phyloP scores from a whole-genome alignment of 2,329 filamentous ascomycete species.

The Colletotrichum tropicicola region DNA sequence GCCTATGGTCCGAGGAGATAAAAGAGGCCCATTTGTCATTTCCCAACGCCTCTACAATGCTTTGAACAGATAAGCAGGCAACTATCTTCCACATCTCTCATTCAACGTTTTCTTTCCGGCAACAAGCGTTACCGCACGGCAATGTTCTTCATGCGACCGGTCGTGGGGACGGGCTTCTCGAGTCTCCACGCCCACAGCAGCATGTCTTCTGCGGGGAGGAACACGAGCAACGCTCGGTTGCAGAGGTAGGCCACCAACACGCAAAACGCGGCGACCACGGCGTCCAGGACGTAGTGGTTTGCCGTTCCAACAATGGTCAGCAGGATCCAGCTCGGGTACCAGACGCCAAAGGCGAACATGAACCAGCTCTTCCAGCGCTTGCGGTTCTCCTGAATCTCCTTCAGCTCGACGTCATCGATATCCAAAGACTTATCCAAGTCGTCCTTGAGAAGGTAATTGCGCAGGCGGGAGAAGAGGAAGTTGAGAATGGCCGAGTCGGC shows the following conservation, averaged over 20 bases:
- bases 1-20: not conserved
- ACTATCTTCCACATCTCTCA: conserved; percentile 1
- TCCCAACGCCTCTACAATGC: conserved; percentile 27
- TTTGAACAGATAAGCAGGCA: not conserved
- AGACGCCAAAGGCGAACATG: conserved; percentile 51
- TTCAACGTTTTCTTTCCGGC: not conserved
- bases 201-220: conserved; percentile 72
- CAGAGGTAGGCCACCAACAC: conserved; percentile 67
- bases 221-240: conserved; percentile 62
- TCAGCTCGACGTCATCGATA: conserved; percentile 31
- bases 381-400: conserved; percentile 33
- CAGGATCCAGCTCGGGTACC: conserved; percentile 63
- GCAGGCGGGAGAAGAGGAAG: conserved; percentile 39
- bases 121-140: conserved; percentile 9
- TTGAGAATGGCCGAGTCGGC: conserved; percentile 60
- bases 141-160: conserved; percentile 40
- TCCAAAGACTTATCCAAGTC: conserved; percentile 28
- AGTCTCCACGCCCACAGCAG: conserved; percentile 69
- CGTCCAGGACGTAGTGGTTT: conserved; percentile 73
- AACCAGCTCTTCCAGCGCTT: conserved; percentile 38
- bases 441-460: conserved; percentile 23
- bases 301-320: conserved; percentile 68
- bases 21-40: not conserved
- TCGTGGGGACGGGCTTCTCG: conserved; percentile 69
- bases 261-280: conserved; percentile 69